Base-by-base conservation (phyloP, 2,329 filamentous ascomycete genomes). In the Dryadomyces sulphureus region DNA sequence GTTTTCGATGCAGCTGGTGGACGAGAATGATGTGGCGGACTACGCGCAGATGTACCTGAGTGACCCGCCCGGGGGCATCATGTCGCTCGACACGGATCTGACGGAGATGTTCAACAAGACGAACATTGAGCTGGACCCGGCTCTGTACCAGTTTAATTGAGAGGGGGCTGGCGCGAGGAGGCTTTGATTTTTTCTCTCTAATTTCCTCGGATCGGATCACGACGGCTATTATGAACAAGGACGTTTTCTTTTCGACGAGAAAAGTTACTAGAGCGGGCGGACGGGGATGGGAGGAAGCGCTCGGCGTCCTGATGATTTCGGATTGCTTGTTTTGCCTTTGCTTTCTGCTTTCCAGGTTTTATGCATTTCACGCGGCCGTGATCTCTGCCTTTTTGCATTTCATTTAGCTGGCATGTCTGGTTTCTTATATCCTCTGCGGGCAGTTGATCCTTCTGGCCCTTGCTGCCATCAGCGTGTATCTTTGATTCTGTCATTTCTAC, bases 71-170 rank as follows among this genome's bases (percentile, higher is more conserved):
- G 40, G 42, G 1, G 32, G 42, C 1, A 30, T 43, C 21, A 22
- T 38, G 12, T 47, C 50, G 7, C 22, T 42, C 2, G 48, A 41
- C 21, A 49, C 39, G 11, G 69, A 76, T n/a, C 56, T 71, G 34
- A 56, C 65, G 4, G 55, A 59, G 1, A 68, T 73, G 54, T 73
- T 75, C 50, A 62, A 62, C 45, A 75, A 77, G 57, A 66, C 70
- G 0, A 73, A 20, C 19, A 46, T 75, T 50, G 55, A 65, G 51
- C 60, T 79, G 45, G 73, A 78, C 49, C 65, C 64, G 40, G 60
- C 58, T 7, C 50, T 68, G 14, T 72, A 65, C 54, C 47, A 46
- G 1, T 38, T 47, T 27, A 24, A 46, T 1, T 32, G 41, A 43
- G n/a, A n/a, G n/a, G n/a, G n/a, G n/a, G n/a, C n/a, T n/a, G 39